Base-by-base conservation (phyloP, 768 basidiomycete species). In the Tricholoma saponaceum region DNA sequence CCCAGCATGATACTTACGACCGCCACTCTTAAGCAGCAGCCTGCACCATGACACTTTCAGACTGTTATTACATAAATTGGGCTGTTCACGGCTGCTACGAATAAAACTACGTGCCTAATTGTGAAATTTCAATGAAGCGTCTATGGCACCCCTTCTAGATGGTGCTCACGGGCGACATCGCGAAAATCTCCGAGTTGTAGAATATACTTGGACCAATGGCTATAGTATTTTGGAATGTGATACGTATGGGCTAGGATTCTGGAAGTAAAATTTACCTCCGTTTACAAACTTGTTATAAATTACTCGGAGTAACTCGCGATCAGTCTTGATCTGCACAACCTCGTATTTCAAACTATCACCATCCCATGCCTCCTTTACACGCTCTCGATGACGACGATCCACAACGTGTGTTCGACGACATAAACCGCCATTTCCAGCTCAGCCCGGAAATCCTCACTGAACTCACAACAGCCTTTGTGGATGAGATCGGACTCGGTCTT, bases 381-480 rank as follows among this genome's bases (percentile, higher is more conserved):
- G 76, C 77, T 13, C 58, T 76, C 49, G 71, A 74, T 55, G 74
- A 75, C 26, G 68, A 74, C 33, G 73, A 77, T 46, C 72, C 76
- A 3, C 79, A 83, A 60, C 71, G 68, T 20, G 69, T 83, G 28
- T 81, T 93, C 62, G 79, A 86, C 60, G 72, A 81, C 43, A 85
- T 95, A 66, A 84, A 89, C 66, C 72, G 76, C 5, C 86, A 89
- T 69, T 95, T 99, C 72, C 75, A 80, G 33, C 75, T 97, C 54
- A 72, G 77, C 43, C 75, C 83, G 23, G 79, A 85, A 32, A 69
- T 72, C 52, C 84, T 98, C 56, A 69, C 83, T 50, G 73, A 80
- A 52, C 89, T 98, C 70, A 86, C 92, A 9, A 74, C 80, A 35
- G 83, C 87, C 26, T 98, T 98, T 72, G 78, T 95, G 32, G 76